Percentiles rank a stretch among this genome's conserved stretches.
Evolutionary conservation across 768 basidiomycete genomes (phyloP).

Genomic region (Dioszegia hungarica): DNA sequence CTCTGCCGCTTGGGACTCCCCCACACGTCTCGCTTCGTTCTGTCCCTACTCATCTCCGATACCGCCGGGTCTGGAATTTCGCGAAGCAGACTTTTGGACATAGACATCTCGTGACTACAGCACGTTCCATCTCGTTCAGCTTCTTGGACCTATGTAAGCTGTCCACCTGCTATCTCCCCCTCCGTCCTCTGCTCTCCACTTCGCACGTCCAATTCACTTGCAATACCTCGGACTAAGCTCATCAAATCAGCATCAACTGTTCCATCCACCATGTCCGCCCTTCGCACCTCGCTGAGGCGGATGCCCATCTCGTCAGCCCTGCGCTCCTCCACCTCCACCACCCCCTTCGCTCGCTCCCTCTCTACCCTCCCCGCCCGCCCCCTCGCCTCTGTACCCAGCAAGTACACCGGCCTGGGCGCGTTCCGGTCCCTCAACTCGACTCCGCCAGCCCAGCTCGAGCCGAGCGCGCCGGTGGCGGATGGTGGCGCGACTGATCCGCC

Average conservation of each 20-base stretch:
- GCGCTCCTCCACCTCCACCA: constrained; percentile 13
- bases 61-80: background rate
- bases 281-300: constrained; percentile 26
- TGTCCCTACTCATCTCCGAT: background rate
- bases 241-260: too few species aligned
- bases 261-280: constrained; percentile 19
- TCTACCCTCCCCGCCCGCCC: constrained; percentile 11
- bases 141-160: background rate
- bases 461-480: constrained; percentile 30
- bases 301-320: constrained; percentile 9
- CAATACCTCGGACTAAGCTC: too few species aligned
- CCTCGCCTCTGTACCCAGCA: background rate
- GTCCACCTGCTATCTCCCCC: too few species aligned
- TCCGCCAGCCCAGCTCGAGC: constrained; percentile 9
- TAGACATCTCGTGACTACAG: background rate
- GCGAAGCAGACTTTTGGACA: too few species aligned
- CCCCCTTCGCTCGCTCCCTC: constrained; percentile 11
- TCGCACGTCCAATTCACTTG: too few species aligned
- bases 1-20: too few species aligned
- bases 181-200: too few species aligned
- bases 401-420: background rate
- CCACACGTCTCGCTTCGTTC: too few species aligned
- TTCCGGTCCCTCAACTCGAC: constrained; percentile 3
- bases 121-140: background rate
- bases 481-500: constrained; percentile 41